A percentile compares a stretch with the other conserved stretches of the same genome.
These are phyloP conservation scores for Thalassiosira livingstoniorum DNA, from an alignment of 352 stramenopile species.

Conservation along the genomic window DNA sequence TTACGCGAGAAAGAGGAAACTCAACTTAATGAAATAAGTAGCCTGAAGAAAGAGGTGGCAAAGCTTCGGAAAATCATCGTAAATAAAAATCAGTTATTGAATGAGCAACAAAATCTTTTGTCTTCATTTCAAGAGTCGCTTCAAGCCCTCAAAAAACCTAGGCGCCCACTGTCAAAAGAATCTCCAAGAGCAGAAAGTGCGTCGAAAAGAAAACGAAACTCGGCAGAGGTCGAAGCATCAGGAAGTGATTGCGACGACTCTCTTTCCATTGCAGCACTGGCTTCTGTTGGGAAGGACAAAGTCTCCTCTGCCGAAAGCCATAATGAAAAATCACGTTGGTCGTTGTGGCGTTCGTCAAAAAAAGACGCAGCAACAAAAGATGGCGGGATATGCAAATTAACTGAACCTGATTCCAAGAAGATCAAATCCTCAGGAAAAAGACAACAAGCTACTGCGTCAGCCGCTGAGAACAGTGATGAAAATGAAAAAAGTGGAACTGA, in stretches of 20 bases:
- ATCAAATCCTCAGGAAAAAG: no score
- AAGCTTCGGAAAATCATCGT: conserved; percentile 24
- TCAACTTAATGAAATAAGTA: neutral
- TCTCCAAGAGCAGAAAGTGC: neutral
- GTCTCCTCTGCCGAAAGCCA: no score
- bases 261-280: conserved; percentile 42
- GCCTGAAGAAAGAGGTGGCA: conserved; percentile 29
- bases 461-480: conserved; percentile 45
- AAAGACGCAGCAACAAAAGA: no score
- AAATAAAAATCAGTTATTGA: conserved; percentile 23
- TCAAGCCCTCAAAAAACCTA: neutral
- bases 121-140: conserved; percentile 14
- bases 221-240: neutral
- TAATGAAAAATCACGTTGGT: no score
- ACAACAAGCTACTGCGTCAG: conserved; percentile 46
- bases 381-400: no score
- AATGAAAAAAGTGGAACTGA: neutral
- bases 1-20: neutral
- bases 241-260: conserved; percentile 24
- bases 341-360: no score
- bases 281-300: no score
- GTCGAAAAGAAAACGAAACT: conserved; percentile 20
- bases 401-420: no score
- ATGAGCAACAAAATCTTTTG: conserved; percentile 29
- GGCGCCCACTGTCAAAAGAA: neutral